Percentiles rank a stretch among this genome's conserved stretches.
Evolutionary conservation across 2,329 filamentous ascomycete species (phyloP).

Genomic region (Talaromyces sp.): DNA sequence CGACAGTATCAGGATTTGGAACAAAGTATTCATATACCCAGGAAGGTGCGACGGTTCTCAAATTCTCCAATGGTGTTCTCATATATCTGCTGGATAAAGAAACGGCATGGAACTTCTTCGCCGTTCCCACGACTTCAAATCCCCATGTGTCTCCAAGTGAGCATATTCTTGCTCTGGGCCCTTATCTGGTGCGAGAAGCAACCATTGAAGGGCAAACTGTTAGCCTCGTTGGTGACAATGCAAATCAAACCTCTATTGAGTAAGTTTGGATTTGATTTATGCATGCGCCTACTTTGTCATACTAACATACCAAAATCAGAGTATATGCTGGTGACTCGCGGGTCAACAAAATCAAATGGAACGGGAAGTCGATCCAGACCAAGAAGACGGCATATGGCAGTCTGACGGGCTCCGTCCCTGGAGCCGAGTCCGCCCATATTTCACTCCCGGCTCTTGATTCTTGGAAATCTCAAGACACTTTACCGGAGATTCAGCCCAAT

Average conservation of each 20-base stretch:
- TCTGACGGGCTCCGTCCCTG: constrained; percentile 44
- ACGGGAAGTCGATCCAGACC: constrained; percentile 44
- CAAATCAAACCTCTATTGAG: constrained; percentile 46
- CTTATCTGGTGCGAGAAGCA: constrained; percentile 50
- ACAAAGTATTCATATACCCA: constrained; percentile 53
- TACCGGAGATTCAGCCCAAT: constrained; percentile 50
- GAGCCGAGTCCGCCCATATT: constrained; percentile 44
- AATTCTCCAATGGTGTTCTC: constrained; percentile 54
- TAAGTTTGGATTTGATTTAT: constrained; percentile 10
- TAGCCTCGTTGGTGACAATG: constrained; percentile 45
- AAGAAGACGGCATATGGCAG: constrained; percentile 50
- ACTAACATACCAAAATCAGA: constrained; percentile 16
- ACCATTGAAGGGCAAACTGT: constrained; percentile 37
- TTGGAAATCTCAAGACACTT: constrained; percentile 56
- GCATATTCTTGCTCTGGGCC: constrained; percentile 51
- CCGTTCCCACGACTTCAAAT: constrained; percentile 50
- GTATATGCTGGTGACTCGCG: constrained; percentile 46
- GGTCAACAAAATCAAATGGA: constrained; percentile 50
- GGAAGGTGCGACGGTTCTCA: constrained; percentile 50
- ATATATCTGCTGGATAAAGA: constrained; percentile 57
- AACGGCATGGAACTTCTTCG: constrained; percentile 61
- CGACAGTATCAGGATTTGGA: constrained; percentile 28
- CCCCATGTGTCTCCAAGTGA: constrained; percentile 50
- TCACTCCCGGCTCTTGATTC: constrained; percentile 47
- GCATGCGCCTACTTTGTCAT: not conserved